Evolutionary conservation across 441 rosid genomes (phyloP).

Genomic region (Flueggea neowawraea): DNA sequence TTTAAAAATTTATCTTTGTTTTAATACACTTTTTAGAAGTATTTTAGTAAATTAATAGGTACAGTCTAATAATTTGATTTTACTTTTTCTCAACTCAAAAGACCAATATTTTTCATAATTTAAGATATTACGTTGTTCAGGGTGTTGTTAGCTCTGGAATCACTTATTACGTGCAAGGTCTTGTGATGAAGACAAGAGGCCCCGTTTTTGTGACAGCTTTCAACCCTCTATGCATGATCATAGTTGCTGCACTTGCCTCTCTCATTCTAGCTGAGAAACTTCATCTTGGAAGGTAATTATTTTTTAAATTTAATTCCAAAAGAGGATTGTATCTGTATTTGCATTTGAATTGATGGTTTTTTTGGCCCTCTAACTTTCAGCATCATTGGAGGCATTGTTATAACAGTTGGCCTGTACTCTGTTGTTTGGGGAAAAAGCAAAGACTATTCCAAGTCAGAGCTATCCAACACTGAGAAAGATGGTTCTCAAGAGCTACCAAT

Average conservation of each 20-base stretch:
- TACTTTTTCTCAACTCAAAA: too few species aligned
- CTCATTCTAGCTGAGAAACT: constrained; percentile 57
- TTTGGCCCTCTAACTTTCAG: constrained; percentile 17
- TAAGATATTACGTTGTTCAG: constrained; percentile 16
- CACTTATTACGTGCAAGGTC: constrained; percentile 66
- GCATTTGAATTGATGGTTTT: not conserved
- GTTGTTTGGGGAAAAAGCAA: constrained; percentile 74
- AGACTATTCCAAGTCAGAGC: constrained; percentile 21
- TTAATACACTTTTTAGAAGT: too few species aligned
- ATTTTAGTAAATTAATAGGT: too few species aligned
- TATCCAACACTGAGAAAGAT: too few species aligned
- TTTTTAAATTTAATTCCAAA: not conserved
- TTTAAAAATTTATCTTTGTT: not conserved
- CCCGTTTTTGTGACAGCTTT: constrained; percentile 71
- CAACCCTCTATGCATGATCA: constrained; percentile 79
- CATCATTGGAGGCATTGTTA: constrained; percentile 54
- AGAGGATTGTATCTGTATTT: not conserved
- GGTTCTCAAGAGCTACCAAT: too few species aligned
- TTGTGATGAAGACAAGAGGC: constrained; percentile 62
- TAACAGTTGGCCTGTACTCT: constrained; percentile 48
- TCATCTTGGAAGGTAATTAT: constrained; percentile 51
- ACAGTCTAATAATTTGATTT: too few species aligned
- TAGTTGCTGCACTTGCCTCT: constrained; percentile 61
- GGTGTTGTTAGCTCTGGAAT: constrained; percentile 61
- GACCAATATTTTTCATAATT: not conserved